Evolutionary conservation across 495 filamentous ascomycete species (phyloP), one percentile per base, ranked within the genome.

Genomic region (Penicillium longicatenatum): DNA sequence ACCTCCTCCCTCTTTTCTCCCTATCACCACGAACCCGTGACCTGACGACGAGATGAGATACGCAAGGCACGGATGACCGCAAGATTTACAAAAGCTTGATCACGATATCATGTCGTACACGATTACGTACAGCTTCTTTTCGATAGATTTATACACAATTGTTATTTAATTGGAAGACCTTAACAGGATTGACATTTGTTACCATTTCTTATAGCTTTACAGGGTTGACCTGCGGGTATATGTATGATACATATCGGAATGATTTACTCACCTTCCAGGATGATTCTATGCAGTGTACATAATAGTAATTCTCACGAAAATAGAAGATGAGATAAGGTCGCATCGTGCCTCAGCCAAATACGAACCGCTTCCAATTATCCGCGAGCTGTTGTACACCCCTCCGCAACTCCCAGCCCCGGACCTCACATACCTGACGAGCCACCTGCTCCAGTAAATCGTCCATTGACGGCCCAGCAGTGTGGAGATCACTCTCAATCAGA

Each of bases 401-500:
- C 24, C 85, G 75, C 59, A 97, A 74, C 8, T 70, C 69, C 92
- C 94, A 97, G 14, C 84, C 87, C 50, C 91, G 93, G 30, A 95
- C 72, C 42, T 80, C 64, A 66, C 93, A 96, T 1, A 98, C 79
- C 60, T 79, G 82, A 53, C 88, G 74, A 44, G 86, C 82, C 44
- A 91, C 86, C 20, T 90, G 80, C 70, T 94, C 90, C 16, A 98
- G 71, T 42, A 83, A 67, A 3, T 76, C 68, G 71, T 98, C 95
- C 89, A 98, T 96, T 57, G 82, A 72, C 8, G 84, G 80, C 6
- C 94, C 94, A 6, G 94, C 95, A 16, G 75, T 84, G 67, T 98
- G 93, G 43, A 96, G 67, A 71, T 98, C 94, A 69, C 92, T 97
- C 71, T 98, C 94, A 6, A 93, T 78, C 17, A 98, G 79, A 11